Evolutionary conservation across 1,284 basidiomycete genomes (phyloP).

Genomic region (Ustilago loliicola): DNA sequence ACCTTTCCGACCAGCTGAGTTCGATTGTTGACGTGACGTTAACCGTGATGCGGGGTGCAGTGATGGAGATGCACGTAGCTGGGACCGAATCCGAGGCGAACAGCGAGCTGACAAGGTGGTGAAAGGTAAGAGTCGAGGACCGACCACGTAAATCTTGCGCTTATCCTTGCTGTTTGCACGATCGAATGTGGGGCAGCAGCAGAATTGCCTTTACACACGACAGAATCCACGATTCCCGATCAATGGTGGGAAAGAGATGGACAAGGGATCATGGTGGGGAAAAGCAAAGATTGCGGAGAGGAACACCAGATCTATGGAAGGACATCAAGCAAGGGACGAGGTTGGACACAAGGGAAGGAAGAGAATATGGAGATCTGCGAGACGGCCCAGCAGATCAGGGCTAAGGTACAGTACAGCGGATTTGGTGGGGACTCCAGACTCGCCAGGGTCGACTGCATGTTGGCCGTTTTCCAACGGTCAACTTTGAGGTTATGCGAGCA

Average conservation of each 20-base stretch:
- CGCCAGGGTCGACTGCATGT: background rate
- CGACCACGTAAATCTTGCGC: background rate
- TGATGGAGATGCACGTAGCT: background rate
- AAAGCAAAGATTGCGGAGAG: slow-evolving; percentile 3
- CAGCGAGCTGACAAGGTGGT: background rate
- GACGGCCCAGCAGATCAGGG: background rate
- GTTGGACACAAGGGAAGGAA: background rate
- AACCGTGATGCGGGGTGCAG: slow-evolving; percentile 6
- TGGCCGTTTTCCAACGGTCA: background rate
- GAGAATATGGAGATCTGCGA: background rate
- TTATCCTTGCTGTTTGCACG: background rate
- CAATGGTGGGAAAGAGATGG: background rate
- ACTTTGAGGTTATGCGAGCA: background rate
- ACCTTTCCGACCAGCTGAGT: background rate
- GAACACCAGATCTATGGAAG: background rate
- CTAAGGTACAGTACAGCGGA: slow-evolving; percentile 7
- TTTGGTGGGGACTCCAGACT: slow-evolving; percentile 23
- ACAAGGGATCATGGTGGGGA: slow-evolving; percentile 10
- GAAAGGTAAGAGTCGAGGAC: background rate
- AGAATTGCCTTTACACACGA: background rate
- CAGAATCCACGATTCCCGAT: background rate
- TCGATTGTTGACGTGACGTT: background rate
- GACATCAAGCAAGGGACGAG: background rate
- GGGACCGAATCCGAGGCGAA: background rate
- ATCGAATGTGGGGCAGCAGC: background rate